phyloP scores from a whole-genome alignment of 2,329 filamentous ascomycete species.

The Trichoderma sp. region DNA sequence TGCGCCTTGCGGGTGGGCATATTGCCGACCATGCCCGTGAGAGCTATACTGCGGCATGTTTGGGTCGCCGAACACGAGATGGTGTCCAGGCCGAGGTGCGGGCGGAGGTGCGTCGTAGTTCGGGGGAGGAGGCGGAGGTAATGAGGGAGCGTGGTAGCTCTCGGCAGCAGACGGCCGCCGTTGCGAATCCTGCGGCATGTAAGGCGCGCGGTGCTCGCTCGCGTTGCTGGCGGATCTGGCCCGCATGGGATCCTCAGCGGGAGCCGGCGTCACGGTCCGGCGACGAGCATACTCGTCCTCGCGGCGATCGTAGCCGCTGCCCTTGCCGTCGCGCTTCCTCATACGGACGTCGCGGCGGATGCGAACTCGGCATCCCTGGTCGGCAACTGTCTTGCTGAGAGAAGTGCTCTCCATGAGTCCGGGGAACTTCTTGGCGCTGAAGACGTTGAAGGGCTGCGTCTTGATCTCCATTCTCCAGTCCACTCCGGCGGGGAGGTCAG shows the following conservation, averaged over 20 bases:
- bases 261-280: slow-evolving; percentile 36
- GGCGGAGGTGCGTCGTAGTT: slow-evolving; percentile 32
- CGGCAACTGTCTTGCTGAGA: slow-evolving; percentile 85
- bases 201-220: slow-evolving; percentile 47
- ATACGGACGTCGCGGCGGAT: slow-evolving; percentile 93
- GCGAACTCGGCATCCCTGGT: slow-evolving; percentile 93
- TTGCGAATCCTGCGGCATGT: slow-evolving; percentile 36
- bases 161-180: slow-evolving; percentile 50
- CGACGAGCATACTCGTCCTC: slow-evolving; percentile 58
- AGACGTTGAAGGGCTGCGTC: slow-evolving; percentile 82
- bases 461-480: slow-evolving; percentile 88
- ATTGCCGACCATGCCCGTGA: slow-evolving; percentile 31
- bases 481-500: slow-evolving; percentile 54
- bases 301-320: slow-evolving; percentile 53
- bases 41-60: slow-evolving; percentile 34
- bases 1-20: slow-evolving; percentile 34
- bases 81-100: slow-evolving; percentile 29
- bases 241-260: slow-evolving; percentile 38
- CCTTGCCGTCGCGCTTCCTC: slow-evolving; percentile 76
- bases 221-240: slow-evolving; percentile 61
- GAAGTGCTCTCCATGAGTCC: slow-evolving; percentile 85
- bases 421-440: slow-evolving; percentile 97
- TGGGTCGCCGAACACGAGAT: slow-evolving; percentile 36
- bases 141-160: slow-evolving; percentile 38
- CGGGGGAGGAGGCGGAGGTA: slow-evolving; percentile 31